Evolutionary conservation across 306 rosid genomes (phyloP), one percentile per base, ranked within the genome.

Genomic region (Cucumis cinereus): DNA sequence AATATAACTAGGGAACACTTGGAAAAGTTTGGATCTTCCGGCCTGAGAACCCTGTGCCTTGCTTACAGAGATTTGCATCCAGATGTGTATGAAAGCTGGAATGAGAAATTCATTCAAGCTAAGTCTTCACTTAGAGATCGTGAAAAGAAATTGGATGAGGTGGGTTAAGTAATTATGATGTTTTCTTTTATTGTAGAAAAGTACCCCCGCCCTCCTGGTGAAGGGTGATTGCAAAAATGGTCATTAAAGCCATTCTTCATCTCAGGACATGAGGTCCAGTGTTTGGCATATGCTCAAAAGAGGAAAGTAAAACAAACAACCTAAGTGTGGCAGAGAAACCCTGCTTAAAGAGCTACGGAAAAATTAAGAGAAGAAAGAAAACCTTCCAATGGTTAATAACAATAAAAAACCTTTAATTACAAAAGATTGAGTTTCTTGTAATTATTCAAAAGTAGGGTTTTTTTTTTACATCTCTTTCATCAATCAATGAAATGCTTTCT

Each of bases 131-230:
- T 94, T 53, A 89, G 84, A 79, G 96, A 94, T 70, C 98, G 98
- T 76, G 98, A 94, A 82, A 91, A 89, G 90, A 94, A 94, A 85
- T 87, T 91, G 87, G 97, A 94, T 22, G 97, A 91, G 98, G 98
- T 92, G 84, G 77, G 41, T 77, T 81, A 62, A 71, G 70, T 60
- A 72, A 72, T 17, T 52, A 10, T 72, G 60, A 13, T 72, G 47
- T 20, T 45, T 50, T 72, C 45, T 72, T 26, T 50, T 19, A 47
- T 19, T 11, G 38, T 52, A 10, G 36, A 24, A 14, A 16, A 72
- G 10, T 52, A 16, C 55, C 2, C n/a, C 55, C 8, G 7, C n/a
- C n/a, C 55, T 10, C 14, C 49, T 16, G 69, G 45, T 33, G 47
- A 63, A 63, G 26, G 30, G 13, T 38, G 16, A 38, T 40, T 66